Conservation (phyloP, 140 eudicot genomes). For the Ambrosia hybrid region DNA sequence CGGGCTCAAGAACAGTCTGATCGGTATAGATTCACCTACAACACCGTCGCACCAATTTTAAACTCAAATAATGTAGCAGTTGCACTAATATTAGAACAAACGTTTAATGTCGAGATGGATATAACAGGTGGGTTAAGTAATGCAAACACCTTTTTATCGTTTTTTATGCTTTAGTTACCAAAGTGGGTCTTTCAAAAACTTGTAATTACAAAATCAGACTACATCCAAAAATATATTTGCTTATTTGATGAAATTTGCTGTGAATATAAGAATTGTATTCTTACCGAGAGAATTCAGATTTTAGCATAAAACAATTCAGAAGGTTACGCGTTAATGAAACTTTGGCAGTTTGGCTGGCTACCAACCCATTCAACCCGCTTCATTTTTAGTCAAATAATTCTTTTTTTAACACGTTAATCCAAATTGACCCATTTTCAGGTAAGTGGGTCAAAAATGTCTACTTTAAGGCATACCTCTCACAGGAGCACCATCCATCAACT, state of each 20-base stretch:
- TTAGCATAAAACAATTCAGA: neutral
- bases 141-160: neutral
- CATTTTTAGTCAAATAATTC: too few relatives aligned
- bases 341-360: neutral
- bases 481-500: slow-evolving; percentile 99
- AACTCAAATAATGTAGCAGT: neutral
- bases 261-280: neutral
- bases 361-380: neutral
- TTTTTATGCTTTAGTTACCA: neutral
- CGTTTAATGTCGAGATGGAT: too few relatives aligned
- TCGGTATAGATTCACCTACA: slow-evolving; percentile 96
- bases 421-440: neutral
- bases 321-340: neutral
- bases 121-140: too few relatives aligned
- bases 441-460: neutral
- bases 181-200: neutral
- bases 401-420: neutral
- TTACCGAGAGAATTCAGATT: neutral
- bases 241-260: neutral
- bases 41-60: neutral
- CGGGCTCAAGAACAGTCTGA: slow-evolving; percentile 91
- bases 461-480: slow-evolving; percentile 70
- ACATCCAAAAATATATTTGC: neutral
- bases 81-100: too few relatives aligned
- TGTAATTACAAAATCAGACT: neutral